Evolutionary conservation across 2,329 filamentous ascomycete genomes (phyloP), one percentile per base, ranked within the genome.

Genomic region (Acrocalymma vagum): DNA sequence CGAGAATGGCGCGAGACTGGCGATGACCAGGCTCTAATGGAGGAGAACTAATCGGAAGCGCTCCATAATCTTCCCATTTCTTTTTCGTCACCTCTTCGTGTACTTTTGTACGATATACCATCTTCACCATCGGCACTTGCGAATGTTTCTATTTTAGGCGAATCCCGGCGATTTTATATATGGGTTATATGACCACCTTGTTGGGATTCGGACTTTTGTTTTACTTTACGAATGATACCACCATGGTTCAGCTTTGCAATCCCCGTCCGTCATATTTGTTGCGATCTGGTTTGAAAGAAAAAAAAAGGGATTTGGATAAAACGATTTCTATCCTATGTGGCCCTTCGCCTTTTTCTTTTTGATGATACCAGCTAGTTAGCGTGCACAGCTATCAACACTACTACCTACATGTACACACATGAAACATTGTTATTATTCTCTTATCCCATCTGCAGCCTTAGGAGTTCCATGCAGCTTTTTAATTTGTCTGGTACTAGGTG

Each of bases 1-100:
- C 85, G 90, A 30, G 90, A 95, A 56, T 99, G 94, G 94, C 84
- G 93, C 45, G 93, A 96, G 58, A 85, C 87, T 53, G 86, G 86
- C 18, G 87, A 88, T 38, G 90, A 91, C 57, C 63, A 68, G 44
- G 86, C 88, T 29, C 68, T 82, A 53, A 79, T 77, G 53, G 79
- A 82, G 63, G 79, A 82, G 49, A 65, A 63, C 29, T 70, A 57
- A n/a, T n/a, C n/a, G n/a, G n/a, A n/a, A n/a, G n/a, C n/a, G n/a
- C n/a, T n/a, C n/a, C n/a, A 59, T 53, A 20, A 28, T 24, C 23
- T 39, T 26, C 32, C 31, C 38, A 29, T 38, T 30, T 38, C 16
- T 17, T 30, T 24, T 35, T 27, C 13, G 29, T 43, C 27, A 27
- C 45, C 38, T 40, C 37, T 42, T 45, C 39, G 33, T 48, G 47